Conservation (phyloP, 148 eudicot species). For the Diospyros lotus region DNA sequence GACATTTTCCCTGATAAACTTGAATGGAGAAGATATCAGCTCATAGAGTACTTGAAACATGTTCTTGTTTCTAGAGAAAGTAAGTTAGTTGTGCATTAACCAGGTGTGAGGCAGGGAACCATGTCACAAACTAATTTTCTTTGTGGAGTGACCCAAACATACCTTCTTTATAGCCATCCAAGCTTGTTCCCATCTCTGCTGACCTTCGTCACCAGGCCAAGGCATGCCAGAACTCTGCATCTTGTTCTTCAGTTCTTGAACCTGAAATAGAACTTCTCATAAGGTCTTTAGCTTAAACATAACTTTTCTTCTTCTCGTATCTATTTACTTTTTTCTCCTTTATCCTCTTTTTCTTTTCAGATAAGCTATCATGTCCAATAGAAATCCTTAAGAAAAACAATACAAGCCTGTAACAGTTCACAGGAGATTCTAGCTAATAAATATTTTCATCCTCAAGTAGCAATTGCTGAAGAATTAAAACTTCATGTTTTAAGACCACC, state of each 20-base stretch:
- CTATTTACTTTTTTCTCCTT: no score
- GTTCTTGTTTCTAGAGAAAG: not conserved
- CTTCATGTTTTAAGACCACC: not conserved
- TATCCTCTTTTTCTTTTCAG: not conserved
- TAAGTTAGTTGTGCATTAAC: not conserved
- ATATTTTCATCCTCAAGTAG: not conserved
- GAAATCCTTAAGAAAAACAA: not conserved
- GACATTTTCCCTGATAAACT: not conserved
- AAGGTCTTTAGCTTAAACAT: not conserved
- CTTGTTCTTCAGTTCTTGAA: constrained; percentile 68
- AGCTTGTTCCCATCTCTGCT: constrained; percentile 87
- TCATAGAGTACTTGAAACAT: not conserved
- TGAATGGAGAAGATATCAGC: not conserved
- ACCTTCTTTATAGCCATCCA: constrained; percentile 96
- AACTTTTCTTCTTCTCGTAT: no score
- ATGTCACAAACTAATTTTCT: not conserved
- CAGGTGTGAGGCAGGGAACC: not conserved
- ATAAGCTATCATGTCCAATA: not conserved
- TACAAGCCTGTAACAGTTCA: no score
- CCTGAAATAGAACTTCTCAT: constrained; percentile 37
- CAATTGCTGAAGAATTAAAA: not conserved
- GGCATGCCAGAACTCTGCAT: constrained; percentile 94
- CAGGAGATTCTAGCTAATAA: not conserved
- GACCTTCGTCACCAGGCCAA: constrained; percentile 99
- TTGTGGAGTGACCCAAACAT: not conserved